Evolutionary conservation across 768 basidiomycete genomes (phyloP), one percentile per base, ranked within the genome.

Genomic region (Mycena venus): DNA sequence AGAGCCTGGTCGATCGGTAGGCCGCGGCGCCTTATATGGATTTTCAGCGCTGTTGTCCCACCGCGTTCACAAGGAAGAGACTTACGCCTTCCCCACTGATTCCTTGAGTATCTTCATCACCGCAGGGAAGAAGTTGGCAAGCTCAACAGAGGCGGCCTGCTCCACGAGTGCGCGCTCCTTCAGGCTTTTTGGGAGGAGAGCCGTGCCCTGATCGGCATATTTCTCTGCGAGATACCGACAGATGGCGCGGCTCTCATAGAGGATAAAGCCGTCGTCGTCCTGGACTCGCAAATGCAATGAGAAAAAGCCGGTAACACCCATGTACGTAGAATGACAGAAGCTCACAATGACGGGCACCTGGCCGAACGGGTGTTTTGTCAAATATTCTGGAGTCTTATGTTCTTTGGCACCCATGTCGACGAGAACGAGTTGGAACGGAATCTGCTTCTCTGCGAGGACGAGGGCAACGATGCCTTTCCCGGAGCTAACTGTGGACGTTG

Each of bases 211-310:
- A 49, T 76, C 56, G 1, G 81, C 77, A 68, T 88, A 84, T 77
- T 88, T 89, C 63, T 77, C 78, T 60, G 82, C 83, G 74, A 89
- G 64, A 78, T 90, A 91, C 19, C 86, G 85, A 17, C 72, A 74
- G 58, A 90, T 88, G 0, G 88, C 88, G 42, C 88, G 86, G 23
- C 83, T 83, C 70, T 88, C 88, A 78, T 84, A 89, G 27, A 91
- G 70, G 66, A 83, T 78, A 75, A 89, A 84, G 8, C 87, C 88
- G 29, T 87, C 88, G 47, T 65, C 47, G 15, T 53, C 63, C 44
- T 65, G 21, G 11, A 44, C n/a, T n/a, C n/a, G n/a, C n/a, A n/a
- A n/a, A n/a, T n/a, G n/a, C n/a, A n/a, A n/a, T n/a, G n/a, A n/a
- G n/a, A n/a, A n/a, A n/a, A n/a, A n/a, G n/a, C n/a, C n/a, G n/a